Evolutionary conservation across 1,139 yeast species (phyloP), one percentile per base, ranked within the genome.

Genomic region (Candida neerlandica): DNA sequence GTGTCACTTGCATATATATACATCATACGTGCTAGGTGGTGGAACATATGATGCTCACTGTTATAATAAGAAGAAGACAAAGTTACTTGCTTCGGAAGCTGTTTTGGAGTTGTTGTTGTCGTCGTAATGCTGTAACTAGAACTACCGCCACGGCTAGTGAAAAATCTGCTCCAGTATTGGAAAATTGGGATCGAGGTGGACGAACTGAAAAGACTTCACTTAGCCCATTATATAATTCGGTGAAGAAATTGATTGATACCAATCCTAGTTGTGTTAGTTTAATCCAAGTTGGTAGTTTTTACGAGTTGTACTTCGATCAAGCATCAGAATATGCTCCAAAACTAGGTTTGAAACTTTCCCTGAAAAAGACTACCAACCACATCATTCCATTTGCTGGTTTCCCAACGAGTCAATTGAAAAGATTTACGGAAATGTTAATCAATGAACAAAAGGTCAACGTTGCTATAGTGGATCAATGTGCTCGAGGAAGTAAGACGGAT

Each of bases 331-430:
- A 78, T 64, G 96, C 90, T 0, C 86, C 89, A 1, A 68, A 81
- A 51, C 67, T 94, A 46, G 92, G 92, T 34, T 68, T 94, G 27
- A 69, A 73, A 51, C 76, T 76, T 12, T 76, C 78, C 2, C 55
- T 63, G 9, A 58, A 73, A 27, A 70, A 67, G 54, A 79, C 80
- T 35, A 73, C 67, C 34, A 71, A 68, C 47, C 79, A 75, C 43
- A 67, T 67, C 7, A 82, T 91, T 1, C 83, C 96, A 0, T 90
- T 94, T 89, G 90, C 97, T 0, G 99, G 99, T 0, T 94, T 94
- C 60, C 98, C 99, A 0, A 72, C 79, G 9, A 69, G 69, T 44
- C 91, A 86, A 55, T 67, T 91, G 30, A 88, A 85, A 50, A 81
- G 90, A 53, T 91, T 89, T 58, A 79, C 91, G 38, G 84, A 84